Evolutionary conservation across 2,329 filamentous ascomycete genomes (phyloP).

Genomic region (Camillea tinctor): DNA sequence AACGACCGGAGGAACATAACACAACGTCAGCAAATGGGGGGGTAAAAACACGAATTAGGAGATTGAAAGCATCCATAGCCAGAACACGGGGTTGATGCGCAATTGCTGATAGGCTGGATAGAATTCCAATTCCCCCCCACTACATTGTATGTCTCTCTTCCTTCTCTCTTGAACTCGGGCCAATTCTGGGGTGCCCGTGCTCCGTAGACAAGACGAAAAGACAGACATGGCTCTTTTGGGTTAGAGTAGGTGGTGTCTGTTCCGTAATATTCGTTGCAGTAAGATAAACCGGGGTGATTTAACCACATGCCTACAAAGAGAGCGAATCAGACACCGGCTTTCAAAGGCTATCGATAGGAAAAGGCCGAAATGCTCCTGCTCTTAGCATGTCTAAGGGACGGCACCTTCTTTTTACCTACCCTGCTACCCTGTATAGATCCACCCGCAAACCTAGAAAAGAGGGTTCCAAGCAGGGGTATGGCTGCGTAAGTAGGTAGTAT

Average conservation of each 20-base stretch:
- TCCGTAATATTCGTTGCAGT: neutral
- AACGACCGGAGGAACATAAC: too few relatives aligned
- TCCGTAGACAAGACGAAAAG: neutral
- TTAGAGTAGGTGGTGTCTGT: neutral
- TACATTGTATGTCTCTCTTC: neutral
- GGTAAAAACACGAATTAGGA: too few relatives aligned
- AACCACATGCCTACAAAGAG: neutral
- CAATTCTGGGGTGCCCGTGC: neutral
- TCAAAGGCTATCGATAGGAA: neutral
- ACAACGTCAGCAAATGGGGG: too few relatives aligned
- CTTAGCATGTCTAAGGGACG: neutral
- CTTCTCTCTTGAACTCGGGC: neutral
- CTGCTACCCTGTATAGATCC: neutral
- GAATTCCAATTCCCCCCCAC: too few relatives aligned
- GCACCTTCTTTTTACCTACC: neutral
- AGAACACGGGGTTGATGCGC: neutral
- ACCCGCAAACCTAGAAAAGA: neutral
- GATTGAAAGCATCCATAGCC: too few relatives aligned
- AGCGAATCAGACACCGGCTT: neutral
- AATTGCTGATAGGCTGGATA: neutral
- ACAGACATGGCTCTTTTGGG: neutral
- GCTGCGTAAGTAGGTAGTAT: neutral
- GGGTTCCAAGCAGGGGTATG: neutral
- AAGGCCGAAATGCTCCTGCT: neutral
- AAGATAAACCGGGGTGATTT: neutral